Percentiles rank a stretch among this genome's conserved stretches.
phyloP scores from a whole-genome alignment of 352 stramenopile genomes.

The Phytopythium ostracodes region DNA sequence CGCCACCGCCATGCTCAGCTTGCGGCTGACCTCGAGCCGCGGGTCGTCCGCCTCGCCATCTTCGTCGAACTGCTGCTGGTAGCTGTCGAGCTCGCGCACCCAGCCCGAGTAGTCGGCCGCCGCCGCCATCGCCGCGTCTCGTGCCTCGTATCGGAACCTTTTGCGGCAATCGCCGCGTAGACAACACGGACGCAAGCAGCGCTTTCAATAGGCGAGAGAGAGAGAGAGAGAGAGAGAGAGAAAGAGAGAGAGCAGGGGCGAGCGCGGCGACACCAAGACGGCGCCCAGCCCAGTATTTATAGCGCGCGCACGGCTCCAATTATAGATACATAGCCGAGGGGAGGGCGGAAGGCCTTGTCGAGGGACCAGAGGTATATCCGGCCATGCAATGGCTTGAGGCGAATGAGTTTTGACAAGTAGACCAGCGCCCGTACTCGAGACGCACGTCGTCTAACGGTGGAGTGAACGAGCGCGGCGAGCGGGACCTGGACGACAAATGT shows the following conservation, averaged over 20 bases:
- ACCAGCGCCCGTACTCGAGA: too few species aligned
- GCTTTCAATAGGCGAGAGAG: not conserved
- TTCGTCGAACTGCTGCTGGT: conserved; percentile 27
- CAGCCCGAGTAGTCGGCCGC: conserved; percentile 42
- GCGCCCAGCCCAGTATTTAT: not conserved
- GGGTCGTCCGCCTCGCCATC: conserved; percentile 29
- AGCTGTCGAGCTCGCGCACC: conserved; percentile 56
- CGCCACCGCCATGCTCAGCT: not conserved
- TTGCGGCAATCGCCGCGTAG: not conserved
- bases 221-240: not conserved
- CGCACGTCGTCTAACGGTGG: too few species aligned
- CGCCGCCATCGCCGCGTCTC: conserved; percentile 16
- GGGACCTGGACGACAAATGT: too few species aligned
- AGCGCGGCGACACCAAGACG: not conserved
- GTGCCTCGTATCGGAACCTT: not conserved
- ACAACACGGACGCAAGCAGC: too few species aligned
- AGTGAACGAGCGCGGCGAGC: too few species aligned
- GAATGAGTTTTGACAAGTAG: too few species aligned
- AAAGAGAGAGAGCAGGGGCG: not conserved
- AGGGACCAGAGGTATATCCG: too few species aligned
- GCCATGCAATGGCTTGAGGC: too few species aligned
- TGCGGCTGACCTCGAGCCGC: conserved; percentile 15
- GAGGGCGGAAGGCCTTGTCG: not conserved
- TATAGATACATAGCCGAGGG: not conserved
- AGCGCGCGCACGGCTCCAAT: not conserved